A percentile compares a stretch with the other conserved stretches of the same genome.
These are phyloP conservation scores for Penicillium freii DNA, from an alignment of 2,329 filamentous ascomycete species.

Conservation along the genomic window DNA sequence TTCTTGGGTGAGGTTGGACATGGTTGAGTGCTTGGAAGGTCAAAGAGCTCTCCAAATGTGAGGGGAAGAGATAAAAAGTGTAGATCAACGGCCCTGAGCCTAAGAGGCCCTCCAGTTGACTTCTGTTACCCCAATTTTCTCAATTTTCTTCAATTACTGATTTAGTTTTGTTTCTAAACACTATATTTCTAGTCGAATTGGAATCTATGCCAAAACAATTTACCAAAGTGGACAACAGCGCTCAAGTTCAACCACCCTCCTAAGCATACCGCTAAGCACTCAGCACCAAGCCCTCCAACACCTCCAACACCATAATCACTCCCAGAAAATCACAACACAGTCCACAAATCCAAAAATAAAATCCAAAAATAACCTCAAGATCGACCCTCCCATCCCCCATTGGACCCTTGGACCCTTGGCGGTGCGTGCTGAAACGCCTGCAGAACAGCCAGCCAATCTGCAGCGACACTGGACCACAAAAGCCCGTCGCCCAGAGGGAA, in stretches of 20 bases:
- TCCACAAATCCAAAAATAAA: background rate
- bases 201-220: background rate
- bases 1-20: slow-evolving; percentile 41
- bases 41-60: background rate
- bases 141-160: background rate
- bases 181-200: too few species aligned
- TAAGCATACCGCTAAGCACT: background rate
- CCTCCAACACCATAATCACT: background rate
- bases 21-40: slow-evolving; percentile 15
- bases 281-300: background rate
- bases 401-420: slow-evolving; percentile 17
- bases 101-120: background rate
- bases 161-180: too few species aligned
- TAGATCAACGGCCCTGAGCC: background rate
- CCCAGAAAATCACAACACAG: background rate
- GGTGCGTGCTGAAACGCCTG: slow-evolving; percentile 20
- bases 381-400: background rate
- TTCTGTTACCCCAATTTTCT: background rate
- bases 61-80: slow-evolving; percentile 5
- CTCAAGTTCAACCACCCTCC: background rate
- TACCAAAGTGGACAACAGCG: background rate
- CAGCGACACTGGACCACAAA: background rate
- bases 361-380: slow-evolving; percentile 17
- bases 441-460: slow-evolving; percentile 12
- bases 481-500: background rate